Conservation (phyloP, 164 flowering plant genomes). For the Umbellularia californica region DNA sequence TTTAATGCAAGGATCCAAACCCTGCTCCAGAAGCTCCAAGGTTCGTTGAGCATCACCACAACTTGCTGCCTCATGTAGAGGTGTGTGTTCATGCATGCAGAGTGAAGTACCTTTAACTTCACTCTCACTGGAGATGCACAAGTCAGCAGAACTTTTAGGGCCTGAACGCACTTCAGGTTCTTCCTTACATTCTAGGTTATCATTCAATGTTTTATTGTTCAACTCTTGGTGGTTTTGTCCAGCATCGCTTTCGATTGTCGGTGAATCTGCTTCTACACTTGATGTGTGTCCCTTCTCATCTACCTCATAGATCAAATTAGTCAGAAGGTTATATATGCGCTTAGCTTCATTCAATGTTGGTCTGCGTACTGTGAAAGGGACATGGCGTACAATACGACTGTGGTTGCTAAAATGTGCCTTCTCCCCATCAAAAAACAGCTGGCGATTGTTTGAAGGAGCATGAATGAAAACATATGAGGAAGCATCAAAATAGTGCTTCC, state of each 20-base stretch:
- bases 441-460: constrained; percentile 79
- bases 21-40: constrained; percentile 74
- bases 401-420: constrained; percentile 54
- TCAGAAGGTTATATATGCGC: constrained; percentile 54
- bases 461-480: constrained; percentile 54
- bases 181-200: constrained; percentile 20
- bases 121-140: constrained; percentile 25
- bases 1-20: constrained; percentile 72
- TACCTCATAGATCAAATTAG: constrained; percentile 46
- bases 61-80: constrained; percentile 79
- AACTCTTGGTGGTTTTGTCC: constrained; percentile 9
- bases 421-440: constrained; percentile 70
- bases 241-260: background rate
- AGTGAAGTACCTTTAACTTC: constrained; percentile 26
- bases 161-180: constrained; percentile 23
- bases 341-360: constrained; percentile 88
- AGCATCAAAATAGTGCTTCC: constrained; percentile 87
- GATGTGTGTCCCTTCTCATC: constrained; percentile 28
- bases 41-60: constrained; percentile 44
- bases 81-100: constrained; percentile 25
- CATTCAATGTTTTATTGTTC: constrained; percentile 13
- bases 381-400: constrained; percentile 32
- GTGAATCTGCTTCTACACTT: constrained; percentile 18
- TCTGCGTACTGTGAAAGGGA: constrained; percentile 76
- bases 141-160: constrained; percentile 22